Conservation (phyloP, 768 basidiomycete genomes). For the Tricholoma furcatifolium region DNA sequence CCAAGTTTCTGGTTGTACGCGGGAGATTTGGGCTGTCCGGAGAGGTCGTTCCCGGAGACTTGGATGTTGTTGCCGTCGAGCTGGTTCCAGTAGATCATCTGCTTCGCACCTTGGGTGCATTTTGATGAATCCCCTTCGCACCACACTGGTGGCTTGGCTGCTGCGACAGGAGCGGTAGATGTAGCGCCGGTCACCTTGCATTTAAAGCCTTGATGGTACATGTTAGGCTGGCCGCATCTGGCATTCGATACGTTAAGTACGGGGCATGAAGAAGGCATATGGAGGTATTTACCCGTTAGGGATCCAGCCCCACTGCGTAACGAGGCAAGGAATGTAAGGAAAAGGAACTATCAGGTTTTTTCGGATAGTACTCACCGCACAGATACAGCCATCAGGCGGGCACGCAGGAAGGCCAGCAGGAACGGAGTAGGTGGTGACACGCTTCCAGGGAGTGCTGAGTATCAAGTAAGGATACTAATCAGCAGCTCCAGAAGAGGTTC, state of each 20-base stretch:
- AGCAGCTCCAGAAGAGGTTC: background rate
- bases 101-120: conserved; percentile 50
- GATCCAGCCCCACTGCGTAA: conserved; percentile 51
- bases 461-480: background rate
- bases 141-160: conserved; percentile 47
- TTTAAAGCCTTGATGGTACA: conserved; percentile 45
- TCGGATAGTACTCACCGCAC: conserved; percentile 38
- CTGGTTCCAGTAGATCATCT: conserved; percentile 59
- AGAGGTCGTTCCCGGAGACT: conserved; percentile 38
- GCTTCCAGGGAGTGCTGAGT: conserved; percentile 52
- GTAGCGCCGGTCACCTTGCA: conserved; percentile 49
- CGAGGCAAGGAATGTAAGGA: background rate
- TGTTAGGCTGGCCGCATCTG: conserved; percentile 55
- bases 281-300: conserved; percentile 35
- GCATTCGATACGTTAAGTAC: background rate
- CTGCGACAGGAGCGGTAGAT: conserved; percentile 36
- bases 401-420: conserved; percentile 49
- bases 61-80: conserved; percentile 45
- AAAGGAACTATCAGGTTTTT: no score
- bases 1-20: conserved; percentile 50
- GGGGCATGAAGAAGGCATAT: no score
- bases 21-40: conserved; percentile 41
- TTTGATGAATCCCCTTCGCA: conserved; percentile 43
- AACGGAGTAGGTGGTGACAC: conserved; percentile 44
- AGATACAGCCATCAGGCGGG: conserved; percentile 49